Evolutionary conservation across 108 stramenopile species (phyloP), one percentile per base, ranked within the genome.

Genomic region (Stephanodiscus minutulus): DNA sequence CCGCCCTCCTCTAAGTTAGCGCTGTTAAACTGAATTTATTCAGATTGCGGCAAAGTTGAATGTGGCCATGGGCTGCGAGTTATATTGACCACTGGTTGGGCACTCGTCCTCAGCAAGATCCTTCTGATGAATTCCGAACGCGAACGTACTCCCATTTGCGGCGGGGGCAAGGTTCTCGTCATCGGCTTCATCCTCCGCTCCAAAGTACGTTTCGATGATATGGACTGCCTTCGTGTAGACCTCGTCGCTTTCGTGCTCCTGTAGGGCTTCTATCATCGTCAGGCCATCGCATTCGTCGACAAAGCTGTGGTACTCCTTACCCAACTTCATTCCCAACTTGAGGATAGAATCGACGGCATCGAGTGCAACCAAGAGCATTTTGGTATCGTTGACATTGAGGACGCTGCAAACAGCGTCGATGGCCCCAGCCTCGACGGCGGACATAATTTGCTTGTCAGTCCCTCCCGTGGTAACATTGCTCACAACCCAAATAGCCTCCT

Each of bases 401-500:
- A 95, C 61, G 28, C 61, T 79, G 61, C 86, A 88, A 11, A 97
- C 57, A n/a, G 92, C 78, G 46, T 78, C 63, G 36, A 98, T 70
- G 4, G 82, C 94, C 33, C 82, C 88, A 24, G 35, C 47, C 73
- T 93, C 88, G 5, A 94, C 90, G 27, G 96, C 59, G 29, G 58
- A 61, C 41, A 72, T 61, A 1, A 95, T 74, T 21, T 91, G 82
- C 15, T 47, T 62, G 7, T 76, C 53, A 58, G 25, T 86, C 3
- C 92, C 90, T 27, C 82, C 83, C 5, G 89, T 89, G 41, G 86
- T 82, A 67, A 97, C 64, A 69, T 97, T 97, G 61, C 83, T 79
- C 20, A 96, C 53, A 10, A 84, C 83, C 90, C 93, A 98, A 37
- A 87, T 64, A 5, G 96, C 96, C 77, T 98, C 98, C 82, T 96